Conservation (phyloP, 352 stramenopile genomes). For the Globisporangium canariense region DNA sequence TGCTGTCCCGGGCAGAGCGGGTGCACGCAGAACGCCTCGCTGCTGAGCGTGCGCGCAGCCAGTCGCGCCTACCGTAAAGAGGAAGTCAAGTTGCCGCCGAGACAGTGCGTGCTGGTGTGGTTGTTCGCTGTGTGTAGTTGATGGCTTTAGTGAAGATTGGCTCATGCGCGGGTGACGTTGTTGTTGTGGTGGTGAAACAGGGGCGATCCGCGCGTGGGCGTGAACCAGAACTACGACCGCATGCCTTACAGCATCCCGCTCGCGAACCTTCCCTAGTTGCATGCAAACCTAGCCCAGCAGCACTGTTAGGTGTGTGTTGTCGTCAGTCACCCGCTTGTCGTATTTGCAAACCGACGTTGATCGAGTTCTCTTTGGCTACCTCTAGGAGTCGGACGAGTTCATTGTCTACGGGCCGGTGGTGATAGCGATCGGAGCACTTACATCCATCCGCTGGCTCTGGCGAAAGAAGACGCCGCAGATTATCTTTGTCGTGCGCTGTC, state of each 20-base stretch:
- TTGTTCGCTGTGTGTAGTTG: neutral
- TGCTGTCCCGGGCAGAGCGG: conserved; percentile 43
- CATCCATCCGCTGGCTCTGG: conserved; percentile 1
- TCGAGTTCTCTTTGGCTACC: too few species aligned
- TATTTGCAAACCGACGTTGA: too few species aligned
- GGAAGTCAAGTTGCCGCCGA: conserved; percentile 45
- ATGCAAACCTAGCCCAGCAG: neutral
- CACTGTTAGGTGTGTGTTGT: too few species aligned
- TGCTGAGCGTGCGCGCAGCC: conserved; percentile 38
- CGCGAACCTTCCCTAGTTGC: conserved; percentile 39
- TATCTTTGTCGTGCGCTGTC: conserved; percentile 17
- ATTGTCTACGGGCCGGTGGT: neutral
- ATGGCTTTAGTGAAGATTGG: conserved; percentile 1
- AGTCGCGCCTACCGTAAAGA: conserved; percentile 51
- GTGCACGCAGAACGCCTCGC: conserved; percentile 46
- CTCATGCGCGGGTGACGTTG: neutral
- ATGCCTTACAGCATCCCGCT: conserved; percentile 79
- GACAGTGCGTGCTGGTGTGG: conserved; percentile 41
- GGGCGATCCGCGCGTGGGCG: conserved; percentile 60
- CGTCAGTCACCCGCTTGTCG: too few species aligned
- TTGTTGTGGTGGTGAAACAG: conserved; percentile 15
- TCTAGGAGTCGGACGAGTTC: too few species aligned
- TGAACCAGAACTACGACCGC: conserved; percentile 73
- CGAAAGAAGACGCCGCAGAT: conserved; percentile 9
- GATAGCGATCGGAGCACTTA: neutral